Conservation (phyloP, 1,139 yeast species). For the Eremothecium sinecaudum region DNA sequence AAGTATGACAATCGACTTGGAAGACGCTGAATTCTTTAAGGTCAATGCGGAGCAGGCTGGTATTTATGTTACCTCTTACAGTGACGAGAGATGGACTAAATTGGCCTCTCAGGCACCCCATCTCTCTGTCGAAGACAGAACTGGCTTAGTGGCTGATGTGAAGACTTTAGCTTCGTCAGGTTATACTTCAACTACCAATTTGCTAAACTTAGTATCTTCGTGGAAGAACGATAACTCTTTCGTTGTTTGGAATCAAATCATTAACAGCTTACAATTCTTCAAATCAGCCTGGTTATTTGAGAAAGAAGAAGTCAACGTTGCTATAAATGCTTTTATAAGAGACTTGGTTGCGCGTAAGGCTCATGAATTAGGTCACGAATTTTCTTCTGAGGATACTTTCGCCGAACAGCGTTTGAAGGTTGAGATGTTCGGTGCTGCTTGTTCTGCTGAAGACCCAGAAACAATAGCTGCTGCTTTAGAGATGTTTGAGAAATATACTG, state of each 20-base stretch:
- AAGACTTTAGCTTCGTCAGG: conserved; percentile 67
- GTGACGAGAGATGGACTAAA: conserved; percentile 63
- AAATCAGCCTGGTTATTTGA: conserved; percentile 66
- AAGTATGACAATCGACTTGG: conserved; percentile 40
- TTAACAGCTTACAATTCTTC: conserved; percentile 45
- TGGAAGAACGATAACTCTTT: conserved; percentile 63
- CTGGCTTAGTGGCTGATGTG: conserved; percentile 79
- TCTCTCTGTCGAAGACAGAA: conserved; percentile 73
- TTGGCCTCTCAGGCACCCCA: conserved; percentile 68
- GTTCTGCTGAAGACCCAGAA: conserved; percentile 46
- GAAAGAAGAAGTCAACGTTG: conserved; percentile 44
- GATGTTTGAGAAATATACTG: conserved; percentile 49
- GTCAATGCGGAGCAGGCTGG: conserved; percentile 78
- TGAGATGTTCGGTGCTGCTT: conserved; percentile 61
- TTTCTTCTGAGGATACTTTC: conserved; percentile 53
- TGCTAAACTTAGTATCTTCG: conserved; percentile 52
- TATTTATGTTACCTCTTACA: conserved; percentile 70
- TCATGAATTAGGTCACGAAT: conserved; percentile 59
- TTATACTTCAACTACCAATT: conserved; percentile 54
- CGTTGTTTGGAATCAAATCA: conserved; percentile 73
- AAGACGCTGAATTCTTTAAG: conserved; percentile 49
- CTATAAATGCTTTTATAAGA: conserved; percentile 50
- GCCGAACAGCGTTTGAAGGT: conserved; percentile 70
- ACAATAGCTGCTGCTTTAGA: conserved; percentile 46
- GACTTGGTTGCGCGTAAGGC: conserved; percentile 54